Percentiles rank a stretch among this genome's conserved stretches.
Evolutionary conservation across 768 basidiomycete species (phyloP).

Genomic region (Dentipellis sp.): DNA sequence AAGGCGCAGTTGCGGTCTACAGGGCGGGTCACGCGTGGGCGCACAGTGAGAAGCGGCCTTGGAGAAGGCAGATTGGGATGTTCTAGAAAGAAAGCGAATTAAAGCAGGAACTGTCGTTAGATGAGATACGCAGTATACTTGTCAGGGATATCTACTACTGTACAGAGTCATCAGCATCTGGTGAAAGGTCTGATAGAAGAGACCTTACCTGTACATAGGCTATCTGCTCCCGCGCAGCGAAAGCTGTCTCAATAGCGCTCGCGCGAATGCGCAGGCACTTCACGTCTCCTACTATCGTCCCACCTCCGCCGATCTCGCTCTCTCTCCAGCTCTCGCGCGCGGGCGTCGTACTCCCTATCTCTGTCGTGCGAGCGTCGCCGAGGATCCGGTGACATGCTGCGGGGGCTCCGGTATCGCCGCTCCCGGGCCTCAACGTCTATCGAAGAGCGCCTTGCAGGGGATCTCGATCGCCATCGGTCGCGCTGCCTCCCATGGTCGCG

Average conservation of each 20-base stretch:
- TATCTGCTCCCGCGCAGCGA: too few relatives aligned
- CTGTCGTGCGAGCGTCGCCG: conserved; percentile 1
- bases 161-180: too few relatives aligned
- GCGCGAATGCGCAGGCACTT: background rate
- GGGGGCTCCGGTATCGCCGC: conserved; percentile 2
- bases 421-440: background rate
- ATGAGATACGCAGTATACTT: too few relatives aligned
- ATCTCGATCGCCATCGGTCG: conserved; percentile 29
- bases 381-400: conserved; percentile 6
- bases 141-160: too few relatives aligned
- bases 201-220: too few relatives aligned
- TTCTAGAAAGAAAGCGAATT: too few relatives aligned
- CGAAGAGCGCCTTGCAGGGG: background rate
- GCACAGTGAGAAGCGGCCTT: too few relatives aligned
- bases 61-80: too few relatives aligned
- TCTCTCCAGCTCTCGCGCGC: conserved; percentile 7
- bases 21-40: too few relatives aligned
- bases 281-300: background rate
- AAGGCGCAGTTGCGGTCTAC: too few relatives aligned
- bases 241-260: background rate
- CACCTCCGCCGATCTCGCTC: background rate
- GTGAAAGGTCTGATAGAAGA: too few relatives aligned
- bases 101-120: too few relatives aligned
- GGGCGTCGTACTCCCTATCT: conserved; percentile 22
- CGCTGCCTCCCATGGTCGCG: conserved; percentile 12